These are phyloP conservation scores for Ustilago tritici DNA, from an alignment of 1,284 basidiomycete genomes.

Conservation along the genomic window DNA sequence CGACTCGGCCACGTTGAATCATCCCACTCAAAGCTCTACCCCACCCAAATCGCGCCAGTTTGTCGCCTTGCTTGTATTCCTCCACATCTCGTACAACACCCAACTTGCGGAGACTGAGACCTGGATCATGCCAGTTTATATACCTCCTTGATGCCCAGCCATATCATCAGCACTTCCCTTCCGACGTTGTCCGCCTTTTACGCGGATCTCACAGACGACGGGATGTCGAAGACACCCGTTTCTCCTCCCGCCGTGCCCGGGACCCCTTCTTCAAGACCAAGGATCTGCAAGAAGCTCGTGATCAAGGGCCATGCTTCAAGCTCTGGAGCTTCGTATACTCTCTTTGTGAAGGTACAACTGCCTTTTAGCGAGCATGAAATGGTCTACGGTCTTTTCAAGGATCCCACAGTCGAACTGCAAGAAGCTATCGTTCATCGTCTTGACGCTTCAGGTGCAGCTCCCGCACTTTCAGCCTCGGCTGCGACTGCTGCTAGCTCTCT, in stretches of 20 bases:
- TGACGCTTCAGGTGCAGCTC: slow-evolving; percentile 37
- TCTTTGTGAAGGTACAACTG: slow-evolving; percentile 41
- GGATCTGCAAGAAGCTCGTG: slow-evolving; percentile 51
- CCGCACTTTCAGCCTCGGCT: slow-evolving; percentile 40
- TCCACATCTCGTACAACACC: neutral
- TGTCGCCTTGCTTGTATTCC: slow-evolving; percentile 9
- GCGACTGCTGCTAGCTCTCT: slow-evolving; percentile 33
- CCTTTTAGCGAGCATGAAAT: neutral
- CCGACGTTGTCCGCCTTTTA: neutral
- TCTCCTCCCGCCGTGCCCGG: slow-evolving; percentile 2
- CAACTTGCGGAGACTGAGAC: neutral
- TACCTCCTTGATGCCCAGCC: slow-evolving; percentile 1
- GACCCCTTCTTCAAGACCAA: slow-evolving; percentile 3
- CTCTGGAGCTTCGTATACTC: slow-evolving; percentile 35
- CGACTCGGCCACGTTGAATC: slow-evolving; percentile 10
- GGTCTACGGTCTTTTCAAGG: slow-evolving; percentile 14
- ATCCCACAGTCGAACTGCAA: slow-evolving; percentile 20
- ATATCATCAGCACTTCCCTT: neutral
- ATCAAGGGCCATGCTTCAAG: slow-evolving; percentile 40
- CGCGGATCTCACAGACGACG: neutral
- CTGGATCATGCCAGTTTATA: slow-evolving; percentile 11
- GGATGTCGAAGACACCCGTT: slow-evolving; percentile 5
- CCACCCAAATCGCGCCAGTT: neutral
- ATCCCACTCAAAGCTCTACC: neutral
- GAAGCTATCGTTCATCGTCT: slow-evolving; percentile 35